phyloP scores from a whole-genome alignment of 257 asterid genomes.

The Capsicum chinense region DNA sequence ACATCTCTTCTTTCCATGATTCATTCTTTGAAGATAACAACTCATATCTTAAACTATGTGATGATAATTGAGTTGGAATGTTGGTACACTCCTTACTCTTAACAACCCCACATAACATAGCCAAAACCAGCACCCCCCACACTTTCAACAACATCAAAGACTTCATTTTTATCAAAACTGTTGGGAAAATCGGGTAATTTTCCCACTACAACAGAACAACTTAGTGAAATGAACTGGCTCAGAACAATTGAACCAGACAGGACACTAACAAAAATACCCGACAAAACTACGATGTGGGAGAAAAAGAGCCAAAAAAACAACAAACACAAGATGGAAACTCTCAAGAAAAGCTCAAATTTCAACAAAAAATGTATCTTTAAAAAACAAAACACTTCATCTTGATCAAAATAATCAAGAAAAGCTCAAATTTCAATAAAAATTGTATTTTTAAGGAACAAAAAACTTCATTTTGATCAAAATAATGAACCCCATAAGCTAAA shows the following conservation, averaged over 20 bases:
- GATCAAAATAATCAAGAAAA: background rate
- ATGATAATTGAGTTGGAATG: conserved; percentile 45
- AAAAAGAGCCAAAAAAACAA: too few relatives aligned
- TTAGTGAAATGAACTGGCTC: too few relatives aligned
- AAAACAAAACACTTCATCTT: conserved; percentile 40
- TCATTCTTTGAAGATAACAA: conserved; percentile 63
- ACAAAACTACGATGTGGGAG: too few relatives aligned
- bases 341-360: background rate
- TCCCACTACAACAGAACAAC: too few relatives aligned
- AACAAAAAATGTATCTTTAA: background rate
- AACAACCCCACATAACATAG: conserved; percentile 38
- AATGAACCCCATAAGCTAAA: background rate
- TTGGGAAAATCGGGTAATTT: too few relatives aligned
- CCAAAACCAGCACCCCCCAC: conserved; percentile 32
- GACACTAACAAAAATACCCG: too few relatives aligned
- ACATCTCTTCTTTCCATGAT: conserved; percentile 65
- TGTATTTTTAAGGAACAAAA: conserved; percentile 8
- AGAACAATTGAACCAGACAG: too few relatives aligned
- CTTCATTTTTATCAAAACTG: conserved; percentile 39
- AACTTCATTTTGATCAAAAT: conserved; percentile 37
- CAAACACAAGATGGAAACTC: background rate
- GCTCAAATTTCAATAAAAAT: background rate
- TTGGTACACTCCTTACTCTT: conserved; percentile 72
- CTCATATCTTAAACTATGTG: conserved; percentile 67
- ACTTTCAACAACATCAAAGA: conserved; percentile 29